Base-by-base conservation (phyloP, 2,329 filamentous ascomycete species). In the Fusarium sp. region DNA sequence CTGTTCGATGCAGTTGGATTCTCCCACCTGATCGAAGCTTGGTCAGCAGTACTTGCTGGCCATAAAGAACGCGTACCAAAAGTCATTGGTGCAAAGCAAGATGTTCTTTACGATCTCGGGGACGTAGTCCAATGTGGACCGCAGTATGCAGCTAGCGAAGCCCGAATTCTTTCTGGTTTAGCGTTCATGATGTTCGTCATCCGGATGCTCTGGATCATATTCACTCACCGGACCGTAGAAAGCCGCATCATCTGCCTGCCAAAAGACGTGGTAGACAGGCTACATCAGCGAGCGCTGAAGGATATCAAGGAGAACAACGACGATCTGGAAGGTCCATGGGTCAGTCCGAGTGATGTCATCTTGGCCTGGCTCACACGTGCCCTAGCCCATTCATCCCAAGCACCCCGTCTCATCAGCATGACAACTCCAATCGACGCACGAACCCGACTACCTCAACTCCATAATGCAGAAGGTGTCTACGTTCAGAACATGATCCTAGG, bases 381-480 rank as follows among this genome's bases (percentile, higher is more conserved):
- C 6, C 9, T 31, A 3, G 33, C 44, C 9, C 5, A 13, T 1
- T 3, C 35, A 13, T 7, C 20, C 0, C 14, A 11, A 6, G 2
- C 20, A 1, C 9, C 13, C 3, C 42, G 17, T 1, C 10, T 20
- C 2, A 60, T 64, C 5, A 61, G 54, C 6, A 49, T 64, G 44
- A 22, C 31, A 4, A 38, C 28, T 8, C 36, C 55, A 1, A 38
- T 49, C 2, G 55, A 64, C 15, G 20, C 44, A 1, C 55, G 55
- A 5, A 36, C 6, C 6, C 55, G 61, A 11, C 1, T 61, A n/a
- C n/a, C 28, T 4, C 20, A 44, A 1, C 36, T 64, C 0, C 28
- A 49, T 3, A 17, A 42, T 7, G 0, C 4, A 0, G 35, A 31
- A 1, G 44, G 55, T 0, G 22, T 64, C 0, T 49, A 36, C 5